A percentile compares a stretch with the other conserved stretches of the same genome.
These are phyloP conservation scores for Crithidia brevicula DNA, from an alignment of 208 protist species.

Conservation along the genomic window DNA sequence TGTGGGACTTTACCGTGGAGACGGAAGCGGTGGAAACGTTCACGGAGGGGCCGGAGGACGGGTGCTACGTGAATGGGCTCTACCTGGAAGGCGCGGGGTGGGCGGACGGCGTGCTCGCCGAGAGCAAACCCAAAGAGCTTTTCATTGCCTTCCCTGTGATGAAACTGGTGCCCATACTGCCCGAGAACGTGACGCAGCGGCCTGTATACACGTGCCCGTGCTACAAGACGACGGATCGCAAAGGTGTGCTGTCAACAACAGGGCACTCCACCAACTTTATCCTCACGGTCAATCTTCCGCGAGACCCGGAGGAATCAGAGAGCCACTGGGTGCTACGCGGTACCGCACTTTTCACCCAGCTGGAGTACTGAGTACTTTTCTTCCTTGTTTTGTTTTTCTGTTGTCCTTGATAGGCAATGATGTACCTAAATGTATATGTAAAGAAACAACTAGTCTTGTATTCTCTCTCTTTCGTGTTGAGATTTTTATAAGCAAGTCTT, in stretches of 20 bases:
- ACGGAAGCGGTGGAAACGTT: conserved; percentile 37
- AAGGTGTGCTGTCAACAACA: conserved; percentile 96
- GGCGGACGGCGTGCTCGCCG: conserved; percentile 73
- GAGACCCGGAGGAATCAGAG: conserved; percentile 56
- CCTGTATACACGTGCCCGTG: conserved; percentile 93
- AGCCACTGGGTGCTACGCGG: conserved; percentile 94
- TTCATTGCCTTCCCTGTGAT: conserved; percentile 90
- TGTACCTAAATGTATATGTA: too few species aligned
- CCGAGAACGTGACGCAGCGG: conserved; percentile 52
- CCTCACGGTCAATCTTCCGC: conserved; percentile 89
- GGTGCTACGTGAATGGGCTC: conserved; percentile 91
- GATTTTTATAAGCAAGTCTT: too few species aligned
- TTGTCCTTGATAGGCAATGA: too few species aligned
- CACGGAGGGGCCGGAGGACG: conserved; percentile 67
- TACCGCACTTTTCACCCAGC: conserved; percentile 89
- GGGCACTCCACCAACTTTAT: conserved; percentile 99
- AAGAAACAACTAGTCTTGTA: too few species aligned
- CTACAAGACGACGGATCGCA: conserved; percentile 96
- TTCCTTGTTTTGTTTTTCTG: neutral
- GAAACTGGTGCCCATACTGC: conserved; percentile 58
- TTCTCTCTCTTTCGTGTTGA: too few species aligned
- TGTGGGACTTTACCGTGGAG: conserved; percentile 94
- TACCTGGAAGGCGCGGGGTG: conserved; percentile 92
- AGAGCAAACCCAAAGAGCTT: conserved; percentile 92
- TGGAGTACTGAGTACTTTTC: conserved; percentile 65